phyloP scores from a whole-genome alignment of 2,329 filamentous ascomycete species.

The Shiraia sp. region DNA sequence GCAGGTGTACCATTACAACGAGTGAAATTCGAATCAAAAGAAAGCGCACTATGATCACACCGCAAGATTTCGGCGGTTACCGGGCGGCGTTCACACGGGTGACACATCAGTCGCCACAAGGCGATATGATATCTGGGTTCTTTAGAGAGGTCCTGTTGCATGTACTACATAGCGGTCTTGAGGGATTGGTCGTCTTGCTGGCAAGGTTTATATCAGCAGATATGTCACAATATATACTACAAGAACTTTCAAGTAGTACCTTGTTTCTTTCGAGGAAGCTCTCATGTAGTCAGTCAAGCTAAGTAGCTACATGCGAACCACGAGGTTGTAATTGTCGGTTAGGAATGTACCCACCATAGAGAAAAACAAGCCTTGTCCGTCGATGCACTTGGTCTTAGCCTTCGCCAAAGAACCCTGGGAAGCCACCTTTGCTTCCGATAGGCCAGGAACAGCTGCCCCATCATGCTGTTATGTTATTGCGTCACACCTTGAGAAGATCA shows the following conservation, averaged over 20 bases:
- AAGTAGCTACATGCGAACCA: too few relatives aligned
- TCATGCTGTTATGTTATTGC: too few relatives aligned
- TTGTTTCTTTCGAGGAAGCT: too few relatives aligned
- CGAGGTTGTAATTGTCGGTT: too few relatives aligned
- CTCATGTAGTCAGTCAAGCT: too few relatives aligned
- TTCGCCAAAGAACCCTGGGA: too few relatives aligned
- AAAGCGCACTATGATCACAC: conserved; percentile 8
- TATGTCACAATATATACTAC: conserved; percentile 4
- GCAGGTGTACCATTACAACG: conserved; percentile 88
- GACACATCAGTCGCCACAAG: conserved; percentile 4
- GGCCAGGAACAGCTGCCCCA: too few relatives aligned
- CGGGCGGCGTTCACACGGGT: conserved; percentile 35
- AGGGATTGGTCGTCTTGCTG: conserved; percentile 6
- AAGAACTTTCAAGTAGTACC: neutral
- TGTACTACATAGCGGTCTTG: conserved; percentile 7
- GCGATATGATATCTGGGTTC: conserved; percentile 6
- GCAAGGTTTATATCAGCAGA: conserved; percentile 9
- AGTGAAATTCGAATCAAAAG: conserved; percentile 53
- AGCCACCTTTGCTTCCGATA: too few relatives aligned
- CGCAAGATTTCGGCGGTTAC: conserved; percentile 26
- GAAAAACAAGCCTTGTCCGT: too few relatives aligned
- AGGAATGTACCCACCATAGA: too few relatives aligned
- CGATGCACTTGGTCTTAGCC: too few relatives aligned
- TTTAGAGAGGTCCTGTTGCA: conserved; percentile 2
- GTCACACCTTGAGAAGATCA: too few relatives aligned